A percentile compares a stretch with the other conserved stretches of the same genome.
Evolutionary conservation across 805 yeast genomes (phyloP).

Genomic region (Pichia occidentalis): DNA sequence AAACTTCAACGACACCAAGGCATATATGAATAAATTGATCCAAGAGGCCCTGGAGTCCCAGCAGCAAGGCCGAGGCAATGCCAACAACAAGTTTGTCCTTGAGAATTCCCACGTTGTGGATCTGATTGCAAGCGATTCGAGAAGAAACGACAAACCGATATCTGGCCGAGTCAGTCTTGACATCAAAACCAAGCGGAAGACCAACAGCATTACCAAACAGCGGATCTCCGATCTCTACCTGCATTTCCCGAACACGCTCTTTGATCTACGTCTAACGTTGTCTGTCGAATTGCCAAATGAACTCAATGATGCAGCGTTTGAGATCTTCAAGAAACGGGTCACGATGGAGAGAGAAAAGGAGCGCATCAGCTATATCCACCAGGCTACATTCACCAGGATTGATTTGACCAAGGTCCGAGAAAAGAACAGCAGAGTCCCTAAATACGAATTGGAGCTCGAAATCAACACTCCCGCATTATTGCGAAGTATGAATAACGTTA

Average conservation of each 20-base stretch:
- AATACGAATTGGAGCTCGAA: slow-evolving; percentile 32
- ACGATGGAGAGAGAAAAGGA: slow-evolving; percentile 60
- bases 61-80: slow-evolving; percentile 11
- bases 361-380: slow-evolving; percentile 64
- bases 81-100: slow-evolving; percentile 43
- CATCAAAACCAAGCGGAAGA: slow-evolving; percentile 56
- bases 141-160: slow-evolving; percentile 58
- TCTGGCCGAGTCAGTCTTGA: slow-evolving; percentile 63
- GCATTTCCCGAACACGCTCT: slow-evolving; percentile 67
- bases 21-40: slow-evolving; percentile 49
- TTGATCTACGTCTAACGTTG: slow-evolving; percentile 71
- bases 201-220: slow-evolving; percentile 65
- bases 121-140: slow-evolving; percentile 53
- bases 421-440: slow-evolving; percentile 19
- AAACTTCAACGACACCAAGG: slow-evolving; percentile 51
- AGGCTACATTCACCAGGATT: slow-evolving; percentile 65
- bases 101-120: slow-evolving; percentile 61
- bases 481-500: slow-evolving; percentile 26
- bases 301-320: slow-evolving; percentile 44
- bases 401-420: slow-evolving; percentile 60
- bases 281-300: slow-evolving; percentile 71
- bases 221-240: slow-evolving; percentile 67
- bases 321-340: slow-evolving; percentile 43
- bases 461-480: slow-evolving; percentile 28
- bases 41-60: slow-evolving; percentile 19